Evolutionary conservation across 495 filamentous ascomycete species (phyloP).

Genomic region (Amorphotheca resinae): DNA sequence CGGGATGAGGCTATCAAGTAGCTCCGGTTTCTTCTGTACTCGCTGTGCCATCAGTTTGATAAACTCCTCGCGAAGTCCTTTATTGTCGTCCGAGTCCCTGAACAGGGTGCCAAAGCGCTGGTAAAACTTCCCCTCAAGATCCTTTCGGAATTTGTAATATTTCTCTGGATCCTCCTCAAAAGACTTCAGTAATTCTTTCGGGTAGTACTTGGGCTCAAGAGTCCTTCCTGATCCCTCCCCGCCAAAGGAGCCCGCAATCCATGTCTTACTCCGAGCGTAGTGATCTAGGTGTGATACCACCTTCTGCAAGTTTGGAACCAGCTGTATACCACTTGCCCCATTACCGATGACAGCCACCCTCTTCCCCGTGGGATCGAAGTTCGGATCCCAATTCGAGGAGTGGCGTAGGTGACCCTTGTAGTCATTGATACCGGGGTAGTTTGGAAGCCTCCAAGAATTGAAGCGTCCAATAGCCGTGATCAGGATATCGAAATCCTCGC

Average conservation of each 20-base stretch:
- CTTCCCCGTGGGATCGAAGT: slow-evolving; percentile 36
- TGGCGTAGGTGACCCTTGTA: slow-evolving; percentile 40
- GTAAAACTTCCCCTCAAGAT: slow-evolving; percentile 32
- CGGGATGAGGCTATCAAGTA: slow-evolving; percentile 37
- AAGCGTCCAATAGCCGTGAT: slow-evolving; percentile 44
- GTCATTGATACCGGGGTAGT: slow-evolving; percentile 35
- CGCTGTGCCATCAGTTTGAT: slow-evolving; percentile 35
- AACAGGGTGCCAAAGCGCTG: slow-evolving; percentile 26
- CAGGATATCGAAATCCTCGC: slow-evolving; percentile 36
- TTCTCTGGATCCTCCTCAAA: slow-evolving; percentile 29
- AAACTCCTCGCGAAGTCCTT: slow-evolving; percentile 36
- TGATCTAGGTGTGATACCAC: slow-evolving; percentile 40
- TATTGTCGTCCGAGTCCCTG: slow-evolving; percentile 39
- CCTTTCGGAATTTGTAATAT: slow-evolving; percentile 38
- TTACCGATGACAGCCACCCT: slow-evolving; percentile 47
- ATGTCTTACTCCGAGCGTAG: slow-evolving; percentile 42
- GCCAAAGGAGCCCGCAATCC: slow-evolving; percentile 38
- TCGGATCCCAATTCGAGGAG: slow-evolving; percentile 41
- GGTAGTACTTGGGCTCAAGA: slow-evolving; percentile 29
- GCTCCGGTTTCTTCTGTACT: slow-evolving; percentile 33
- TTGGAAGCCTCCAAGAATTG: slow-evolving; percentile 41
- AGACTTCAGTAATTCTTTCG: slow-evolving; percentile 27
- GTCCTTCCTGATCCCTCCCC: slow-evolving; percentile 12
- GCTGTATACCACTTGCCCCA: slow-evolving; percentile 43
- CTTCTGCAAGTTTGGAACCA: slow-evolving; percentile 41